Conservation (phyloP, 257 asterid species). For the Cinchona pubescens region DNA sequence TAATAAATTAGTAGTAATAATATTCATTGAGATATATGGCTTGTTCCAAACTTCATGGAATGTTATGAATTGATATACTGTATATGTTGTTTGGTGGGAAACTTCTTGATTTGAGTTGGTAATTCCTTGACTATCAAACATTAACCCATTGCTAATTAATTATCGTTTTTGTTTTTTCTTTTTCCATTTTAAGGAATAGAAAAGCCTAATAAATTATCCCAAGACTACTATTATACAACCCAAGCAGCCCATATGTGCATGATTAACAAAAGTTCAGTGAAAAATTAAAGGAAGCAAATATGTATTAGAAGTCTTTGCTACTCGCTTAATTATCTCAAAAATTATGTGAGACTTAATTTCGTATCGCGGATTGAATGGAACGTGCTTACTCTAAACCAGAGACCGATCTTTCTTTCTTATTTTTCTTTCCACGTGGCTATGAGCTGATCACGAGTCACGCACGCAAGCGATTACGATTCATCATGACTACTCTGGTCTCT, state of each 20-base stretch:
- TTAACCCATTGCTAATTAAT: not conserved
- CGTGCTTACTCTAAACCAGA: too few species aligned
- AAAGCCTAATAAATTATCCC: conserved; percentile 11
- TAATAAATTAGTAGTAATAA: too few species aligned
- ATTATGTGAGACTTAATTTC: too few species aligned
- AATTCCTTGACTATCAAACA: not conserved
- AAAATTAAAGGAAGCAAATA: not conserved
- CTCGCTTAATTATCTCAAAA: too few species aligned
- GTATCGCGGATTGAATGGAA: too few species aligned
- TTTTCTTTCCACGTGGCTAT: conserved; percentile 19
- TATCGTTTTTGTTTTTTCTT: too few species aligned
- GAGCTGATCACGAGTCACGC: conserved; percentile 10
- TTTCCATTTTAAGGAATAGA: too few species aligned
- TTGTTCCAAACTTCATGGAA: conserved; percentile 21
- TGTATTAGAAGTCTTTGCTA: not conserved
- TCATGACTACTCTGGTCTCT: not conserved
- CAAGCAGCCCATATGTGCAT: conserved; percentile 19
- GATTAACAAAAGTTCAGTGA: not conserved
- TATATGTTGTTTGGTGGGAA: conserved; percentile 2
- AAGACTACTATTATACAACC: not conserved
- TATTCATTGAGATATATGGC: conserved; percentile 13
- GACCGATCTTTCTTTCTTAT: not conserved
- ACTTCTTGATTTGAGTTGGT: not conserved
- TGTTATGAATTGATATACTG: not conserved
- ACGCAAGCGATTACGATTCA: conserved; percentile 36